Conservation (phyloP, 768 basidiomycete species). For the Hygrocybe coccinea region DNA sequence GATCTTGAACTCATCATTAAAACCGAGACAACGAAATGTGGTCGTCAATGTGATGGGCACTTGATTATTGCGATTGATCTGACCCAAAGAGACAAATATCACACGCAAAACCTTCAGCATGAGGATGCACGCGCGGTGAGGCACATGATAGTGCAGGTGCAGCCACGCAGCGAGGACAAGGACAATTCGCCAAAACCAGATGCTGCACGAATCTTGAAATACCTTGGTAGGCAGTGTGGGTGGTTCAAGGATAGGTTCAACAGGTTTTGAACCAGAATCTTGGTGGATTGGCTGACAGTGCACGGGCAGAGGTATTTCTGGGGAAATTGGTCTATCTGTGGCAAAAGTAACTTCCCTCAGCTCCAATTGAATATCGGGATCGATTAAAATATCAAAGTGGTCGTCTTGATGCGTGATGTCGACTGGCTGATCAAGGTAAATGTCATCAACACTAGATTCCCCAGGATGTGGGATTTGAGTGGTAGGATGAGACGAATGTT, state of each 20-base stretch:
- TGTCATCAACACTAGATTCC: too few relatives aligned
- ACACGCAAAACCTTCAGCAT: not conserved
- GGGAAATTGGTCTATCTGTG: too few relatives aligned
- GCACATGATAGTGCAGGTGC: not conserved
- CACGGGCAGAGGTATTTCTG: not conserved
- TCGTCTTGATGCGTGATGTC: too few relatives aligned
- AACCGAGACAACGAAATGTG: not conserved
- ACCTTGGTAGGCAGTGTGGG: not conserved
- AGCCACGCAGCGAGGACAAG: not conserved
- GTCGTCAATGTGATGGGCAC: not conserved
- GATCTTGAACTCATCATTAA: not conserved
- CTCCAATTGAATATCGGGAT: too few relatives aligned
- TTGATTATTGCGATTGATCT: not conserved
- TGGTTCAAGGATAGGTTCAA: not conserved
- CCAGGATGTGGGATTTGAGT: too few relatives aligned
- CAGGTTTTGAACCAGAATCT: not conserved
- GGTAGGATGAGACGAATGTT: too few relatives aligned
- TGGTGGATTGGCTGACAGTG: not conserved
- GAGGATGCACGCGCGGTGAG: not conserved
- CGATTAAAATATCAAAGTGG: too few relatives aligned
- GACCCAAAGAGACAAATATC: not conserved
- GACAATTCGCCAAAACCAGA: not conserved
- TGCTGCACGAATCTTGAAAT: not conserved
- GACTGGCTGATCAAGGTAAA: too few relatives aligned
- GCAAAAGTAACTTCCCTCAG: too few relatives aligned